Evolutionary conservation across 1,284 basidiomycete species (phyloP), one percentile per base, ranked within the genome.

Genomic region (Malassezia caprae): DNA sequence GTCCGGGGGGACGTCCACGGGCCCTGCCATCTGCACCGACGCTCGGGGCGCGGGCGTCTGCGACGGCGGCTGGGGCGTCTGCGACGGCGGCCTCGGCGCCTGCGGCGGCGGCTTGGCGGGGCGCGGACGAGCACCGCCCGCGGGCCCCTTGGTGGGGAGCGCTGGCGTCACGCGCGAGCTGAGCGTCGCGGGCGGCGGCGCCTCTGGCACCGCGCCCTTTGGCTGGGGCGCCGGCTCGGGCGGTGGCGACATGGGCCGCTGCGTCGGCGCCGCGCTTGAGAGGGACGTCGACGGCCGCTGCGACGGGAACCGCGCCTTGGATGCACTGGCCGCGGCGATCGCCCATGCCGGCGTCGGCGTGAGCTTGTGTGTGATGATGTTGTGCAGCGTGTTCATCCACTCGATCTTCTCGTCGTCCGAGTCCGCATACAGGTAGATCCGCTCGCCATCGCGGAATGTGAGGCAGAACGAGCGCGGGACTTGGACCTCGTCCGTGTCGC

Each of bases 371-470:
- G 51, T 46, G 15, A 72, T 50, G 17, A 72, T 56, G 30, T 62
- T 62, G 10, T 52, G 58, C 21, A 74, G 58, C 4, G 60, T 56
- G 15, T 79, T 84, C 68, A 73, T 89, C 91, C 91, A 98, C 76
- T 80, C 81, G 13, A 78, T 76, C 77, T 94, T 96, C 72, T 90
- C 87, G 59, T 84, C 84, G 62, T 91, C 87, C 11, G 83, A 86
- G 75, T 96, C 91, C 28, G 91, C 88, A 67, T 86, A 90, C 79
- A 96, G 96, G 5, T 81, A 76, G 61, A 96, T 94, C 53, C 84
- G 82, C 67, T 91, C 83, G 35, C 84, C 82, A 48, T 83, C 81
- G 4, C 82, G 81, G 76, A 98, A 96, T 8, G 84, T 76, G 45
- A 98, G 76, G 48, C 85, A 80, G 82, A 96, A 96, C 2, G 86